Evolutionary conservation across 345 rosid genomes (phyloP), one percentile per base, ranked within the genome.

Genomic region (Excoecaria agallocha): DNA sequence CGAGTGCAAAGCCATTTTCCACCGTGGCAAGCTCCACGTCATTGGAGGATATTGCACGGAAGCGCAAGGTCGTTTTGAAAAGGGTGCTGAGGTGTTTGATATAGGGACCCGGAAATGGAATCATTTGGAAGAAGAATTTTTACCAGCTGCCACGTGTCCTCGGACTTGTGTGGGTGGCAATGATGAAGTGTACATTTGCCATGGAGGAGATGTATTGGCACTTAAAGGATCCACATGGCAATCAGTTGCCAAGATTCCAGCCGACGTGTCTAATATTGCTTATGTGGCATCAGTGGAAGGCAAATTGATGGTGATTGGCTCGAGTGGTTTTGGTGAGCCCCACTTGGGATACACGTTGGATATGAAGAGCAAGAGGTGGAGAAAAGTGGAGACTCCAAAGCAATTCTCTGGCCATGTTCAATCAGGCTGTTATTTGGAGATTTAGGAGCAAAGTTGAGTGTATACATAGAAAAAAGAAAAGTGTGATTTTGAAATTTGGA

Each of bases 31-130:
- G 77, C 80, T 92, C 85, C 91, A 82, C 51, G 97, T 85, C 82
- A 80, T 92, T 19, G 89, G 97, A 11, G 98, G 98, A 2, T 94
- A 94, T 68, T 17, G 83, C 39, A 94, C 95, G 4, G 91, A 87
- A 78, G 67, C 65, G 83, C 98, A 94, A 75, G 98, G 98, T 0
- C 72, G 74, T 15, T 92, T 92, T 50, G 83, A 78, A 74, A 75
- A 80, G 52, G 77, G 81, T 3, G 80, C 86, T 0, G 95, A 92
- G 70, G 81, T 51, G 2, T 91, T 94, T 43, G 81, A 91, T 13
- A 30, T 45, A 0, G 52, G 75, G 49, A 63, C 85, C 12, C 73
- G 88, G 88, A 73, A 38, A 49, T 94, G 97, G 98, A 73, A 58
- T 43, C 73, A 66, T 0, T 69, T 79, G 0, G 49, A 41, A 24